Evolutionary conservation across 1,139 yeast species (phyloP).

Genomic region (Zygoascus hellenicus): DNA sequence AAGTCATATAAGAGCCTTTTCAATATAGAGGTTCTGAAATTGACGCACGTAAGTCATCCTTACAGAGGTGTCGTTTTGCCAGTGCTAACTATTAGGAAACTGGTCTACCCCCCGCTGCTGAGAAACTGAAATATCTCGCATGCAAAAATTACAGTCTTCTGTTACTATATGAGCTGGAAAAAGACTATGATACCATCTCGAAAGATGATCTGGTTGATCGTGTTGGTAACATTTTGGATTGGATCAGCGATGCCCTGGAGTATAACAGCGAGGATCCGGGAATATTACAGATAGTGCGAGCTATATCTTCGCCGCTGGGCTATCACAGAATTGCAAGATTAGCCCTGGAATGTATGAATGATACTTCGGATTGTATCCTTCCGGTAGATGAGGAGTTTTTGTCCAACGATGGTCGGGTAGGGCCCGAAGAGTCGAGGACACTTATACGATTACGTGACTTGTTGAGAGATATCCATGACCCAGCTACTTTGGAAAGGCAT

Average conservation of each 20-base stretch:
- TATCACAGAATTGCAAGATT: slow-evolving; percentile 49
- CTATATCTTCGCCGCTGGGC: slow-evolving; percentile 28
- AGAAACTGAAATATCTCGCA: slow-evolving; percentile 67
- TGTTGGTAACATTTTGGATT: slow-evolving; percentile 28
- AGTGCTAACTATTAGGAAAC: slow-evolving; percentile 18
- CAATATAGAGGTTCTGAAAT: slow-evolving; percentile 54
- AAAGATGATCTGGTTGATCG: slow-evolving; percentile 25
- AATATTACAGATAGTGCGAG: slow-evolving; percentile 26
- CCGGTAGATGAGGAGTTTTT: slow-evolving; percentile 22
- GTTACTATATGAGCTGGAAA: slow-evolving; percentile 47
- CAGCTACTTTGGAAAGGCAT: slow-evolving; percentile 16
- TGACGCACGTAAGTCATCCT: slow-evolving; percentile 21
- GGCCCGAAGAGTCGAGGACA: slow-evolving; percentile 22
- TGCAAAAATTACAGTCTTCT: slow-evolving; percentile 78
- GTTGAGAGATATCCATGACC: slow-evolving; percentile 26
- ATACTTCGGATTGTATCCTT: slow-evolving; percentile 26
- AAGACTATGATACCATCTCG: slow-evolving; percentile 23
- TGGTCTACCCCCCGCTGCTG: slow-evolving; percentile 60
- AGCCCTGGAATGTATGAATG: slow-evolving; percentile 56
- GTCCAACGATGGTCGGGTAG: slow-evolving; percentile 18
- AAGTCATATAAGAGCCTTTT: slow-evolving; percentile 57
- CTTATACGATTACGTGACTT: slow-evolving; percentile 25
- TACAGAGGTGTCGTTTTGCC: neutral
- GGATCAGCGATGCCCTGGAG: slow-evolving; percentile 32
- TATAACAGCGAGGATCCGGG: slow-evolving; percentile 32